These are phyloP conservation scores for Tremella mesenterica DNA, from an alignment of 768 basidiomycete species.

Conservation along the genomic window DNA sequence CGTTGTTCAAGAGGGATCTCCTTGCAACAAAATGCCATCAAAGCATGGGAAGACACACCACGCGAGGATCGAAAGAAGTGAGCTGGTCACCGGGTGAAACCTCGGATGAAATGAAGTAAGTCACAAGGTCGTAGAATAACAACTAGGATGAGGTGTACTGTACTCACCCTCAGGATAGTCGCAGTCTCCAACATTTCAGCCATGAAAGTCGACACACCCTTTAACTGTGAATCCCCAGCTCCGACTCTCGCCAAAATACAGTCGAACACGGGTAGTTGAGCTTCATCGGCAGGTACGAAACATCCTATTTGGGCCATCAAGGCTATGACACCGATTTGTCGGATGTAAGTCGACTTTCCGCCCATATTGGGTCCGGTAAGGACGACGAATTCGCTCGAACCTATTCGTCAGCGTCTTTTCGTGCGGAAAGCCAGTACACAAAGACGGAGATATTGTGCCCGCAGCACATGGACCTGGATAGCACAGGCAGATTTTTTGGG, in stretches of 20 bases:
- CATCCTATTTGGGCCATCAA: slow-evolving; percentile 93
- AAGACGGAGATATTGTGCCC: neutral
- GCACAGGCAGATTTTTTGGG: too few relatives aligned
- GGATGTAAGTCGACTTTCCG: slow-evolving; percentile 94
- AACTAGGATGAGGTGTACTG: neutral
- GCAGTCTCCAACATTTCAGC: slow-evolving; percentile 99
- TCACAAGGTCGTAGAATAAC: too few relatives aligned
- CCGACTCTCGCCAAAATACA: slow-evolving; percentile 92
- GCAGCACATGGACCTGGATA: too few relatives aligned
- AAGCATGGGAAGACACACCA: too few relatives aligned
- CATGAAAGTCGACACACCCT: slow-evolving; percentile 98
- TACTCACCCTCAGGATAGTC: slow-evolving; percentile 70
- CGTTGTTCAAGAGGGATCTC: too few relatives aligned
- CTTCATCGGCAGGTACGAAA: slow-evolving; percentile 86
- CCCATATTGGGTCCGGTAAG: slow-evolving; percentile 99
- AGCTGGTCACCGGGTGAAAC: too few relatives aligned
- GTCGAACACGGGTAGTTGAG: slow-evolving; percentile 84
- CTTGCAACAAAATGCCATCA: too few relatives aligned
- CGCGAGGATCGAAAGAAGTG: too few relatives aligned
- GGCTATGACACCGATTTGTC: slow-evolving; percentile 84
- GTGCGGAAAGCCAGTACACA: neutral
- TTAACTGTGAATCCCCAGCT: slow-evolving; percentile 93
- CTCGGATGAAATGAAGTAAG: too few relatives aligned
- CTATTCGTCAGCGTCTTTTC: slow-evolving; percentile 44
- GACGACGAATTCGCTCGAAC: slow-evolving; percentile 84